Base-by-base conservation (phyloP, 2,329 filamentous ascomycete genomes). In the Acephala macrosclerotiorum region DNA sequence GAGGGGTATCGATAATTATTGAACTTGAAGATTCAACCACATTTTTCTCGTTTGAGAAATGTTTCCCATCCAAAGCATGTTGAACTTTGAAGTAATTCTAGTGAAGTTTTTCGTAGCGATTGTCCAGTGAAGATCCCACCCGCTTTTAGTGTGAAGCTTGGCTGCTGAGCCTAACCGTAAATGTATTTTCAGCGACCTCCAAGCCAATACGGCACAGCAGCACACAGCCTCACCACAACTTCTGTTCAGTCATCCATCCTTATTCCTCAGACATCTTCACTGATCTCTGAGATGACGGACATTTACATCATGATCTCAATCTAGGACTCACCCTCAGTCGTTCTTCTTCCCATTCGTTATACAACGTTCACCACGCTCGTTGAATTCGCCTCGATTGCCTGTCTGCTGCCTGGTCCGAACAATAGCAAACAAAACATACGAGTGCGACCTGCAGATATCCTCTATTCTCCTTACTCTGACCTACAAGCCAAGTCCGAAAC, bases 351-450 rank as follows among this genome's bases (percentile, higher is more conserved):
- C 40, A 20, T 49, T 35, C 20, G 35, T 45, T 59, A 5, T 60
- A 35, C 20, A 16, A 58, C n/a, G n/a, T n/a, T n/a, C n/a, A n/a
- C 33, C 38, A 59, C 57, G 22, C 36, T 59, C 57, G 57, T 59
- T 59, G 36, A 59, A 53, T 53, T 33, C 26, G 4, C 22, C 12
- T 36, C 25, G 29, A 42, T 58, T 58, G 56, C 38, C 22, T n/a
- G n/a, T 42, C 33, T 38, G 9, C 56, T 38, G 36, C 57, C 36
- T 42, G 57, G 11, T 40, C 35, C n/a, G 57, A 42, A 1, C 20
- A 58, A 22, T 16, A 58, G 40, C 40, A 53, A 53, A 53, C 49
- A 22, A 42, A 36, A 59, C 57, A 45, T 29, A 59, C 36, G 4
- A 42, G 33, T 18, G 20, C 55, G 55, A 20, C n/a, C 36, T 20